A percentile compares a stretch with the other conserved stretches of the same genome.
phyloP scores from a whole-genome alignment of 768 basidiomycete genomes.

The Leccinum ochraceum region DNA sequence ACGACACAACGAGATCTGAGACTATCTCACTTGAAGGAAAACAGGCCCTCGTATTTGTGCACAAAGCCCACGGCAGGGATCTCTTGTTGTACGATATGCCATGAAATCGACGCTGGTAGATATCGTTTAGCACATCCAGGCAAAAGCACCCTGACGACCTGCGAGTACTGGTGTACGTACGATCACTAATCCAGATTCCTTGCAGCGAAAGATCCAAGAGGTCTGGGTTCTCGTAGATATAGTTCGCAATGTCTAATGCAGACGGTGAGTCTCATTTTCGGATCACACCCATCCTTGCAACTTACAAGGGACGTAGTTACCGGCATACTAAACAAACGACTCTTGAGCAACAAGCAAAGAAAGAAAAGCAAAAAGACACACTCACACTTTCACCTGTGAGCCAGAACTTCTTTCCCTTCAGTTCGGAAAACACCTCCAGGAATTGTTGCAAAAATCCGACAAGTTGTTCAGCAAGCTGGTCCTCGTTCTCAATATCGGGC shows the following conservation, averaged over 20 bases:
- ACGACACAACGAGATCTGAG: background rate
- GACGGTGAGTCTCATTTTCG: background rate
- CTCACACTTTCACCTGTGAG: constrained; percentile 75
- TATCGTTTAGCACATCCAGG: background rate
- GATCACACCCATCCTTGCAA: constrained; percentile 31
- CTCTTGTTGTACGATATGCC: constrained; percentile 63
- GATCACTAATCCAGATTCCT: constrained; percentile 74
- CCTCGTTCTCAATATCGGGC: constrained; percentile 62
- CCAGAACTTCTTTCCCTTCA: constrained; percentile 73
- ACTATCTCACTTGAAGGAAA: constrained; percentile 63
- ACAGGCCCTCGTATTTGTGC: constrained; percentile 67
- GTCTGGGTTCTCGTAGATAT: constrained; percentile 60
- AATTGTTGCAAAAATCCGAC: constrained; percentile 72
- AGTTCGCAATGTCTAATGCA: constrained; percentile 67
- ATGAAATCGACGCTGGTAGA: constrained; percentile 53
- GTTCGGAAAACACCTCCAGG: constrained; percentile 67
- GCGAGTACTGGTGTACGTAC: constrained; percentile 39
- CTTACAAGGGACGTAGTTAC: constrained; percentile 64
- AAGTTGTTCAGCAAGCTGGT: constrained; percentile 56
- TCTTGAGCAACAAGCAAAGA: background rate
- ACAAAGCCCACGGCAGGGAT: constrained; percentile 77
- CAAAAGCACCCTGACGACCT: background rate
- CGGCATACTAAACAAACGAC: constrained; percentile 56
- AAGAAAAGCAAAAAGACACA: background rate
- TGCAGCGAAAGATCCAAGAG: constrained; percentile 57